phyloP scores from a whole-genome alignment of 257 asterid genomes.

The Solanum ahanhuiri region DNA sequence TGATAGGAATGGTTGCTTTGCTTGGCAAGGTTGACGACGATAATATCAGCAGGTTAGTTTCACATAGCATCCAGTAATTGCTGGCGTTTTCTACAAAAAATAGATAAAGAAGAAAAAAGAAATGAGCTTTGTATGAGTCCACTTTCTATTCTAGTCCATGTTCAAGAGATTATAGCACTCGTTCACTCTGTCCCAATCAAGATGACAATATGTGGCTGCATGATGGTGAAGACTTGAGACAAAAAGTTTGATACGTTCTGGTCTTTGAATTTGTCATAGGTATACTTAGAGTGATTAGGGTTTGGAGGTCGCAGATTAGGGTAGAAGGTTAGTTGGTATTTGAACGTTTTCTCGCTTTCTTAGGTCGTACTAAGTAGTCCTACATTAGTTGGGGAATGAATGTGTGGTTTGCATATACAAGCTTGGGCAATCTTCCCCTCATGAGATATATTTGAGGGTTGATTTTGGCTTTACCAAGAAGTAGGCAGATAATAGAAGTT shows the following conservation, averaged over 20 bases:
- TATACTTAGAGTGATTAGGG: background rate
- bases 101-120: background rate
- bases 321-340: background rate
- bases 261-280: background rate
- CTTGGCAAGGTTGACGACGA: constrained; percentile 62
- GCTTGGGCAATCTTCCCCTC: background rate
- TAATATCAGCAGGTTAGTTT: constrained; percentile 67
- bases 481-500: background rate
- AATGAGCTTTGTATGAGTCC: background rate
- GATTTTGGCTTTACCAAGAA: background rate
- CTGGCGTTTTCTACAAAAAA: background rate
- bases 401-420: background rate
- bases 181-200: background rate
- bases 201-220: background rate
- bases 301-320: background rate
- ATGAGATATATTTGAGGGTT: background rate
- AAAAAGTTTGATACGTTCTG: background rate
- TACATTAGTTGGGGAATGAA: background rate
- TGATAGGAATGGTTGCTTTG: constrained; percentile 65
- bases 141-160: background rate
- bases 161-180: background rate
- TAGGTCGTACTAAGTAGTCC: background rate
- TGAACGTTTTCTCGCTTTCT: background rate
- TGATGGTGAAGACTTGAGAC: background rate
- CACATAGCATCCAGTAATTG: background rate